Percentiles rank a stretch among this genome's conserved stretches.
These are phyloP conservation scores for Aspergillus felis DNA, from an alignment of 2,329 filamentous ascomycete species.

Conservation along the genomic window DNA sequence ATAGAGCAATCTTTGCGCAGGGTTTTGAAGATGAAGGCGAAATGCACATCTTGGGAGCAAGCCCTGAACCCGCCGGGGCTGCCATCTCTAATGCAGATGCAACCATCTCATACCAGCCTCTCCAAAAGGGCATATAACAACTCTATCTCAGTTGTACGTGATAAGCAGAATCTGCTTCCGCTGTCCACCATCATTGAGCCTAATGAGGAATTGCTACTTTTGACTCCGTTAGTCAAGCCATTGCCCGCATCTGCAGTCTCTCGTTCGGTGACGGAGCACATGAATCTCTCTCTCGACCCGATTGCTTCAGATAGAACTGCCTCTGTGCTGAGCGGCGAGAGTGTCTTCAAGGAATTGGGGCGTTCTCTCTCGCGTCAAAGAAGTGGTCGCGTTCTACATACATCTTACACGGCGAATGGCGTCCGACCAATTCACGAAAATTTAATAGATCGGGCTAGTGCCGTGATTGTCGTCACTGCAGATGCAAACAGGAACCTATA, in stretches of 20 bases:
- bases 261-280: conserved; percentile 56
- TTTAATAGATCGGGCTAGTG: conserved; percentile 80
- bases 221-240: conserved; percentile 87
- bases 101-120: conserved; percentile 74
- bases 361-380: conserved; percentile 80
- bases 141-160: conserved; percentile 88
- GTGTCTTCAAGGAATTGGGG: conserved; percentile 86
- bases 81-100: conserved; percentile 70
- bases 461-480: conserved; percentile 85
- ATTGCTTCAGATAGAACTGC: conserved; percentile 54
- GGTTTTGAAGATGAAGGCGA: conserved; percentile 75
- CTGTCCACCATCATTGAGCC: conserved; percentile 75
- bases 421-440: conserved; percentile 91
- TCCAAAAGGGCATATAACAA: conserved; percentile 85
- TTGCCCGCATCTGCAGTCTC: conserved; percentile 85
- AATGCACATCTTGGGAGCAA: conserved; percentile 85
- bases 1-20: conserved; percentile 76
- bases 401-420: conserved; percentile 91
- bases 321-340: conserved; percentile 82
- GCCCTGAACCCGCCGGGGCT: conserved; percentile 84
- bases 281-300: conserved; percentile 50
- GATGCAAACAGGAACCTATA: conserved; percentile 93
- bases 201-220: conserved; percentile 81
- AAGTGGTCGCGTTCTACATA: conserved; percentile 83
- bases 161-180: conserved; percentile 80